Base-by-base conservation (phyloP, 2,329 filamentous ascomycete species). In the Apiospora saccharicola region DNA sequence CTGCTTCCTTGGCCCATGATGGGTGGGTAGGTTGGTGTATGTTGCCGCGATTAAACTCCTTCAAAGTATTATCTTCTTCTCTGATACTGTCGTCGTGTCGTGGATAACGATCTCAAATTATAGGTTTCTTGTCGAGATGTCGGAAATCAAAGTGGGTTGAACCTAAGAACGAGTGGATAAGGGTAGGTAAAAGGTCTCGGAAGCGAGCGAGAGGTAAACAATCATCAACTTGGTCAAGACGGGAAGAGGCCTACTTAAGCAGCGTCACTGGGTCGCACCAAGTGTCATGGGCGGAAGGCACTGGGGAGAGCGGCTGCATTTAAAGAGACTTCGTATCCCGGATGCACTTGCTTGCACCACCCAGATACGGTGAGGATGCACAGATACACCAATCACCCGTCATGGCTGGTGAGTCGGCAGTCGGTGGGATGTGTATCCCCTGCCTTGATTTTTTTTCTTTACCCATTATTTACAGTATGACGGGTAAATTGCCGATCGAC, bases 1-100 rank as follows among this genome's bases (percentile, higher is more conserved):
- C 84, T 86, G 16, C 81, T 79, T 10, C 78, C 75, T 75, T 84
- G 83, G 61, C 86, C 86, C 86, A 88, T 87, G 72, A 72, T 74
- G 70, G 34, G 51, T 57, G 51, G 44, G 44, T 67, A 8, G 4
- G 19, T 19, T 22, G 43, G 7, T 41, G 57, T 64, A 41, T 64
- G 57, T 41, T 37, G n/a, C 34, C 34, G 34, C 34, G 34, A 64
- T 41, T 19, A 64, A 64, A 37, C 7, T 22, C 22, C 57, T 37
- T 34, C 30, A n/a, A 37, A 61, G 51, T 10, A 6, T 37, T 37
- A 37, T 37, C 10, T 41, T 41, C 8, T 47, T 22, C 22, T 19
- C 30, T 13, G 30, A 34, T 37, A 16, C 16, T 30, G 49, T 53
- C 8, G 22, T n/a, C 19, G 19, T 53, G 22, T n/a, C 19, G 19